Base-by-base conservation (phyloP, 441 rosid species). In the Pelargonium fulgidum region DNA sequence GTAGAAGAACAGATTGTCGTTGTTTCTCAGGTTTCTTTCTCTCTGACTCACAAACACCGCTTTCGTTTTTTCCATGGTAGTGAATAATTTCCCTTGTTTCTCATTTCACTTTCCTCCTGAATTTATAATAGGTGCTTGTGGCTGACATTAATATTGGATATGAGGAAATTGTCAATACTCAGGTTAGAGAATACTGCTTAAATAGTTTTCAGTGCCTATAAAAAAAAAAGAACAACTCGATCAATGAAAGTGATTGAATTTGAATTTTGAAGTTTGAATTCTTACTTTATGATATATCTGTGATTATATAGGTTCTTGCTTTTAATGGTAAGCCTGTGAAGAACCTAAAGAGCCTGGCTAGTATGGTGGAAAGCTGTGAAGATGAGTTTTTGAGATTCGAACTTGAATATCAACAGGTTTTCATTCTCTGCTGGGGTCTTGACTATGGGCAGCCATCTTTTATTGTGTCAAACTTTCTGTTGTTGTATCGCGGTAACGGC, bases 131-230 rank as follows among this genome's bases (percentile, higher is more conserved):
- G 99, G 99, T 93, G 71, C 99, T 93, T 61, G 99, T 90, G 65
- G 93, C 96, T 82, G 99, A 91, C 78, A 84, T 91, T 64, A 93
- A 93, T 73, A 87, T 93, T 75, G 96, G 99, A 63, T 94, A 94
- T 13, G 97, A 93, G 73, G 96, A 83, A 67, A 86, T 94, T 67
- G 94, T 94, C 75, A 94, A 94, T 76, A 91, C 96, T 29, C 96
- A 89, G 97, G 97, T 94, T 54, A 2, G 73, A 66, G 73, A 22
- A 68, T 74, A 50, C 62, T 69, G 61, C 69, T 72, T 47, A 74
- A 74, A 63, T 72, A 72, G 11, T 72, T 68, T 69, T 74, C 73
- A 16, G 73, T 74, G 69, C 69, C 47, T 72, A 74, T 50, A 74
- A 29, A 3, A 29, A 29, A 29, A 29, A 1, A 29, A 29, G 29